A percentile compares a stretch with the other conserved stretches of the same genome.
phyloP scores from a whole-genome alignment of 345 rosid species.

The Conringia planisiliqua region DNA sequence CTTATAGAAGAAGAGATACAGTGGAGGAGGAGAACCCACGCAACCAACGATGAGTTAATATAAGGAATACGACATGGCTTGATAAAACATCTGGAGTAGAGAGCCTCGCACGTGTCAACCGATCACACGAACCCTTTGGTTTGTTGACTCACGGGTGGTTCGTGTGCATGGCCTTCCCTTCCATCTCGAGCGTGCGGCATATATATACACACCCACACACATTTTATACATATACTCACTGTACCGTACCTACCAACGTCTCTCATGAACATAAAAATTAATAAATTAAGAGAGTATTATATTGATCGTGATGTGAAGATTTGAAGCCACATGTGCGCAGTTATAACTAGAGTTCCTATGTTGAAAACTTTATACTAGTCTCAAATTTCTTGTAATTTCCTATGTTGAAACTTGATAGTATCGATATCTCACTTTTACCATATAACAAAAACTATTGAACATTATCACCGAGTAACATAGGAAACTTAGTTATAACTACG shows the following conservation, averaged over 20 bases:
- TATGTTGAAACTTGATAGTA: too few species aligned
- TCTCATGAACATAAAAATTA: background rate
- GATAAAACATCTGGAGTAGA: constrained; percentile 29
- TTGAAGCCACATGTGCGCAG: constrained; percentile 13
- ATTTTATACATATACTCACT: background rate
- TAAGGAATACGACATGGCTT: background rate
- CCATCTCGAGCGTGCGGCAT: constrained; percentile 17
- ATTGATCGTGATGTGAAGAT: constrained; percentile 8
- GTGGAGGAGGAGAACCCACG: constrained; percentile 32
- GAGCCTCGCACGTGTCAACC: constrained; percentile 34
- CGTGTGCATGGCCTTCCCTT: constrained; percentile 11
- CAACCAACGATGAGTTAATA: constrained; percentile 9
- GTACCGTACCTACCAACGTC: constrained; percentile 30
- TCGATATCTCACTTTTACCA: background rate
- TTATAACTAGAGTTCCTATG: constrained; percentile 15
- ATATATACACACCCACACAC: constrained; percentile 2
- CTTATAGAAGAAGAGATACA: constrained; percentile 23
- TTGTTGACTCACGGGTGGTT: constrained; percentile 26
- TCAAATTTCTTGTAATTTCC: background rate
- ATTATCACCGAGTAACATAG: background rate
- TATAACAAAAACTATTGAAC: background rate
- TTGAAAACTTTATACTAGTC: constrained; percentile 3
- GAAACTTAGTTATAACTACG: constrained; percentile 14
- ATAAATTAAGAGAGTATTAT: background rate
- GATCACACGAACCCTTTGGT: constrained; percentile 19